Evolutionary conservation across 139 green algal species (phyloP).

Genomic region (Raphidocelis subcapitata): DNA sequence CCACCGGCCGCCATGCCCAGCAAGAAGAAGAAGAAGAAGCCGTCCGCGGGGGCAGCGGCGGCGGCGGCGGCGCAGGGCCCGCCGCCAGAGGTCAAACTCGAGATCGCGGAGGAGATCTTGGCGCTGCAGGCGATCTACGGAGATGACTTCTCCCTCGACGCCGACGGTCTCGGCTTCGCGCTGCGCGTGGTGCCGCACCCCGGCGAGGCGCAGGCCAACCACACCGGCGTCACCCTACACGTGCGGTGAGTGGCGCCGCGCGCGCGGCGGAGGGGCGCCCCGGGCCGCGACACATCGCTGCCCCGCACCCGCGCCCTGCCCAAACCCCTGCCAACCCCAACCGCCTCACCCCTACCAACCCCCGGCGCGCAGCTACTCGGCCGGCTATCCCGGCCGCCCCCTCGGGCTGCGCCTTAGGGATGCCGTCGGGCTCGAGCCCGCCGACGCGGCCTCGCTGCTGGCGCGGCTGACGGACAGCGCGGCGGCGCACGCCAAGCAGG

Average conservation of each 20-base stretch:
- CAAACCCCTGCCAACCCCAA: too few relatives aligned
- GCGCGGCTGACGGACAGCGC: slow-evolving; percentile 14
- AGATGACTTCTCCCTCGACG: slow-evolving; percentile 23
- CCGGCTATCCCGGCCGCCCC: slow-evolving; percentile 12
- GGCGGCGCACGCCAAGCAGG: slow-evolving; percentile 24
- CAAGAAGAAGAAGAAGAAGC: too few relatives aligned
- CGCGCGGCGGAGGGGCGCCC: too few relatives aligned
- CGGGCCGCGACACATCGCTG: too few relatives aligned
- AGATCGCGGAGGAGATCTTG: slow-evolving; percentile 39
- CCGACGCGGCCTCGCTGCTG: slow-evolving; percentile 2
- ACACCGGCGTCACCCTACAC: slow-evolving; percentile 42
- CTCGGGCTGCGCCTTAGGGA: slow-evolving; percentile 9
- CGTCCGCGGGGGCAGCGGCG: too few relatives aligned
- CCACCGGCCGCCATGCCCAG: too few relatives aligned
- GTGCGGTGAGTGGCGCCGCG: slow-evolving; percentile 36
- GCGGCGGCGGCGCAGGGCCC: background rate
- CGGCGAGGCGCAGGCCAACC: slow-evolving; percentile 47
- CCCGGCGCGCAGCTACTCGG: slow-evolving; percentile 18
- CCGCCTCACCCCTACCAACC: too few relatives aligned
- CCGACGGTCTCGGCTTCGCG: slow-evolving; percentile 54
- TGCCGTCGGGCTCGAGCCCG: slow-evolving; percentile 4
- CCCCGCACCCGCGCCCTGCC: too few relatives aligned
- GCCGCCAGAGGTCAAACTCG: slow-evolving; percentile 1
- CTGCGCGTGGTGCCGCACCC: slow-evolving; percentile 64
- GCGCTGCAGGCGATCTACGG: slow-evolving; percentile 37